Evolutionary conservation across 805 yeast species (phyloP).

Genomic region (Barnettozyma sp.): DNA sequence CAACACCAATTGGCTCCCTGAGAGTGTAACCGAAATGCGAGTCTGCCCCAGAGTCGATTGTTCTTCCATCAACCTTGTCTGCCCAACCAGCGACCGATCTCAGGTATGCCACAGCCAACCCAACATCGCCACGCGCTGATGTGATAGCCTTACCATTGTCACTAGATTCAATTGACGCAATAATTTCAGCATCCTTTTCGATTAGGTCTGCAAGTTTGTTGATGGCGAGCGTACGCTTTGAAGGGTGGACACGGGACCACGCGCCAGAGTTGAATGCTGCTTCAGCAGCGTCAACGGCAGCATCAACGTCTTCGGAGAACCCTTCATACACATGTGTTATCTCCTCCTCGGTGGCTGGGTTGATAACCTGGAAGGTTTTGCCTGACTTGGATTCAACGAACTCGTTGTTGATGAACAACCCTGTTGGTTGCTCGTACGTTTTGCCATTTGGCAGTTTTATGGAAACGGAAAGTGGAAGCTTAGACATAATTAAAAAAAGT

Average conservation of each 20-base stretch:
- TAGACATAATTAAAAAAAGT: conserved; percentile 6
- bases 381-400: conserved; percentile 10
- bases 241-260: conserved; percentile 11
- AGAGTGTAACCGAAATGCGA: conserved; percentile 10
- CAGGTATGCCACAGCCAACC: conserved; percentile 10
- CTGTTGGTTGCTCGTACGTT: conserved; percentile 13
- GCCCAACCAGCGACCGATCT: conserved; percentile 16
- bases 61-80: conserved; percentile 15
- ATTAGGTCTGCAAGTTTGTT: conserved; percentile 12
- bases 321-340: conserved; percentile 11
- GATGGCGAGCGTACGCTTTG: conserved; percentile 12
- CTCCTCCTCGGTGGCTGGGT: conserved; percentile 13
- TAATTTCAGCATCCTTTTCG: conserved; percentile 9
- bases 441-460: conserved; percentile 11
- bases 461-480: conserved; percentile 9
- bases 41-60: conserved; percentile 9
- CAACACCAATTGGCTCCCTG: conserved; percentile 15
- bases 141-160: conserved; percentile 14
- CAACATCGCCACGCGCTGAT: conserved; percentile 14
- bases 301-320: conserved; percentile 9
- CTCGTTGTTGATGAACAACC: conserved; percentile 13
- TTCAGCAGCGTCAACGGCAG: conserved; percentile 12
- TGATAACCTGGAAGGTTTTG: conserved; percentile 11
- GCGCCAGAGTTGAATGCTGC: conserved; percentile 11
- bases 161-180: conserved; percentile 10